phyloP scores from a whole-genome alignment of 2,329 filamentous ascomycete genomes.

The Orbilia oligospora region DNA sequence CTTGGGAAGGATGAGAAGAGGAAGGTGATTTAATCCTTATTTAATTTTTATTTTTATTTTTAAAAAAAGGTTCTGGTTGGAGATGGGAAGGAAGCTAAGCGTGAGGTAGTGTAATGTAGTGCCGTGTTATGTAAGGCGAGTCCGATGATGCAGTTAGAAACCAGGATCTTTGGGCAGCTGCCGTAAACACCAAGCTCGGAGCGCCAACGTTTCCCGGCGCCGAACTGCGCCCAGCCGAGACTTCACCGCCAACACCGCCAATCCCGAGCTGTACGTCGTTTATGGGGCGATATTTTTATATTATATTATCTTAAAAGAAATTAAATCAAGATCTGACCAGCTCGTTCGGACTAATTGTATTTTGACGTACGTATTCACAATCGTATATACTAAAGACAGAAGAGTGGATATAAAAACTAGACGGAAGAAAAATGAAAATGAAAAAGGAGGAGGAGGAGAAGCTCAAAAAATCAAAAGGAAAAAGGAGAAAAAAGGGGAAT shows the following conservation, averaged over 20 bases:
- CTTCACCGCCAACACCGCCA: not conserved
- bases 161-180: constrained; percentile 25
- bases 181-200: constrained; percentile 21
- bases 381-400: constrained; percentile 20
- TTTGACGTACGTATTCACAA: constrained; percentile 48
- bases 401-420: not conserved
- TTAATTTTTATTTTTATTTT: too few relatives aligned
- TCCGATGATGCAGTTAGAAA: constrained; percentile 51
- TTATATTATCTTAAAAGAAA: not conserved
- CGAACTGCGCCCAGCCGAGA: constrained; percentile 6
- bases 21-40: not conserved
- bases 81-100: not conserved
- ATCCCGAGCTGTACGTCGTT: constrained; percentile 9
- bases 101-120: not conserved
- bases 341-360: constrained; percentile 26
- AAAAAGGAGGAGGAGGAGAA: constrained; percentile 3
- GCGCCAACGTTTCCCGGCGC: not conserved
- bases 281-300: too few relatives aligned
- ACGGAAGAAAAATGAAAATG: constrained; percentile 4
- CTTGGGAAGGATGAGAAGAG: not conserved
- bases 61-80: not conserved
- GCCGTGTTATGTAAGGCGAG: constrained; percentile 17
- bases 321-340: not conserved
- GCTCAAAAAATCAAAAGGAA: constrained; percentile 7
- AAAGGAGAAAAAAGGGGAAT: constrained; percentile 12